Evolutionary conservation across 2,329 filamentous ascomycete genomes (phyloP), one percentile per base, ranked within the genome.

Genomic region (Amylocarpus encephaloides): DNA sequence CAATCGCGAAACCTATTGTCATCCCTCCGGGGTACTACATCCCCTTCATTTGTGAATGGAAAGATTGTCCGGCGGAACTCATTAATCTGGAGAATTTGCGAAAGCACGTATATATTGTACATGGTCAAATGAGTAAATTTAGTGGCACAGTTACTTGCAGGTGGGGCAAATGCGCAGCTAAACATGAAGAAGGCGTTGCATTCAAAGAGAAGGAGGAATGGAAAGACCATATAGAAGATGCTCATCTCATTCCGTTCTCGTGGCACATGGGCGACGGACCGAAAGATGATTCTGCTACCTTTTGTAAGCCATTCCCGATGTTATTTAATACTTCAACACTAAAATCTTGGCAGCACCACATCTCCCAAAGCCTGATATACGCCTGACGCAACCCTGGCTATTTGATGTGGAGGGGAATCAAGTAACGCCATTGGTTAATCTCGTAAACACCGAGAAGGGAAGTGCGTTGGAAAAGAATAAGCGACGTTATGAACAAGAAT

Each of bases 181-280:
- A 22, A 22, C 38, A 41, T n/a, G 18, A 18, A 16, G 38, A 16
- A 29, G 38, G 46, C n/a, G 30, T 43, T 15, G 50, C 43, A 9
- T 67, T 61, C 18, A 41, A 43, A 22, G 58, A 52, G 11, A 51
- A 58, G 19, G 50, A 60, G 0, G 66, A 67, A 18, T 74, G 81
- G 58, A 56, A 66, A n/a, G 56, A 64, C 2, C 81, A 85, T 55
- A 59, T 83, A 33, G 73, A 82, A 47, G 62, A 72, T 52, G 60
- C 57, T n/a, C 81, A 85, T 59, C 64, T 84, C 40, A 60, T 70
- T 11, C 72, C 74, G 1, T 67, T 78, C 49, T 67, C 70, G 34
- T 83, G 80, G 80, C 72, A 82, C 54, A 68, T 76, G 38, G 81
- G 81, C 13, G 81, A 84, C 46, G 81, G 81, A 0, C 75, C 75